Evolutionary conservation across 2,329 filamentous ascomycete species (phyloP).

Genomic region (Dactylellina parvicollis): DNA sequence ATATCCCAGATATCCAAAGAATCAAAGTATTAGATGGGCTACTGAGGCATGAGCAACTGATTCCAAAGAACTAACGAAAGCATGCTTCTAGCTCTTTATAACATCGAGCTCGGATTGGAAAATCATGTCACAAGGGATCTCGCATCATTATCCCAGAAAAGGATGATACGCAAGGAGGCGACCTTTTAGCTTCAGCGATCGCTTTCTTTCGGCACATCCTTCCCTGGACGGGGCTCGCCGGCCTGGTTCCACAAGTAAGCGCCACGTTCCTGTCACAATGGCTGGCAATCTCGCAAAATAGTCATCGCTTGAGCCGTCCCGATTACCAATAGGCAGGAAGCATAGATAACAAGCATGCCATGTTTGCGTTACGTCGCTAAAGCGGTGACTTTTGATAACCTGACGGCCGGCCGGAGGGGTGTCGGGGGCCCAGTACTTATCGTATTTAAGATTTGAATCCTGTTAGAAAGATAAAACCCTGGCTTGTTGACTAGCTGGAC

Average conservation of each 20-base stretch:
- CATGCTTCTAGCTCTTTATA: constrained; percentile 17
- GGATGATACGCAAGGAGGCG: neutral
- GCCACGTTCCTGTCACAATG: neutral
- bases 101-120: neutral
- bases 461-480: neutral
- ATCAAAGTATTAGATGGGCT: neutral
- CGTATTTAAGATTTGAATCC: neutral
- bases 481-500: neutral
- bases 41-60: too few species aligned
- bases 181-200: neutral
- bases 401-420: neutral
- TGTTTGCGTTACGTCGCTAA: constrained; percentile 14
- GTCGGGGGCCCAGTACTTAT: neutral
- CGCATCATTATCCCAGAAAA: constrained; percentile 11
- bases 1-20: constrained; percentile 35
- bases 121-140: constrained; percentile 2
- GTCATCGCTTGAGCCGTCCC: neutral
- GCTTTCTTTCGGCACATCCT: neutral
- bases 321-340: constrained; percentile 1
- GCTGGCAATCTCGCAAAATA: neutral
- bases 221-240: neutral
- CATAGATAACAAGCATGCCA: constrained; percentile 8
- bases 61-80: neutral
- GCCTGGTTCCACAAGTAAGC: neutral
- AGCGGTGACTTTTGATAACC: neutral